Conservation (phyloP, 805 yeast species). For the Candida sanyiensis region DNA sequence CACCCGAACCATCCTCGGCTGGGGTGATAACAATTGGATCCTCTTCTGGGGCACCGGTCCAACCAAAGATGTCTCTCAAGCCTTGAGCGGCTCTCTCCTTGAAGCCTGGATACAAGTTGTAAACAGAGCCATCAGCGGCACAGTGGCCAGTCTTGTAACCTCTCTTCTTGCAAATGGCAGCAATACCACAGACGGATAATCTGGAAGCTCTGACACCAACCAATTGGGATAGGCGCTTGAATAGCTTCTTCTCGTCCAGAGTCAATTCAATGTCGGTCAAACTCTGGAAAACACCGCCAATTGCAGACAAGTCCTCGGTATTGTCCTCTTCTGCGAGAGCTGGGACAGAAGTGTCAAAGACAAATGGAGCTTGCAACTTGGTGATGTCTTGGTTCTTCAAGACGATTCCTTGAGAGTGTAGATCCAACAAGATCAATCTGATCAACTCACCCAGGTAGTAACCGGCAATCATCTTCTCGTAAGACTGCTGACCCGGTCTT, state of each 20-base stretch:
- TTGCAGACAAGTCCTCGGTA: conserved; percentile 72
- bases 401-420: conserved; percentile 55
- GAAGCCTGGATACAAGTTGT: conserved; percentile 89
- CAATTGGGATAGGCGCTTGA: conserved; percentile 77
- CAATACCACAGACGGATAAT: conserved; percentile 89
- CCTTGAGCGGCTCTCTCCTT: conserved; percentile 84
- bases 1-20: conserved; percentile 98
- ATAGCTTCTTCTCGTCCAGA: conserved; percentile 69
- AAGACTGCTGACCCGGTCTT: conserved; percentile 92
- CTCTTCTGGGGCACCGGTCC: conserved; percentile 45
- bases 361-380: conserved; percentile 55
- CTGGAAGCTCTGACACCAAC: conserved; percentile 92
- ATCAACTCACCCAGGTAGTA: conserved; percentile 91
- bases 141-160: conserved; percentile 71
- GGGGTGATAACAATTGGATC: conserved; percentile 84
- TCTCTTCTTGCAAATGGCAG: conserved; percentile 88
- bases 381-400: conserved; percentile 66
- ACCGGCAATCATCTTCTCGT: conserved; percentile 97
- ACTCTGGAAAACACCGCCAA: conserved; percentile 56
- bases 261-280: conserved; percentile 62
- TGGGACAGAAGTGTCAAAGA: conserved; percentile 87
- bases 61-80: conserved; percentile 81
- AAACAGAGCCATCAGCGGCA: conserved; percentile 97
- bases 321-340: conserved; percentile 86
- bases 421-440: conserved; percentile 73